These are phyloP conservation scores for Zygoascus tannicola DNA, from an alignment of 805 yeast species.

Conservation along the genomic window DNA sequence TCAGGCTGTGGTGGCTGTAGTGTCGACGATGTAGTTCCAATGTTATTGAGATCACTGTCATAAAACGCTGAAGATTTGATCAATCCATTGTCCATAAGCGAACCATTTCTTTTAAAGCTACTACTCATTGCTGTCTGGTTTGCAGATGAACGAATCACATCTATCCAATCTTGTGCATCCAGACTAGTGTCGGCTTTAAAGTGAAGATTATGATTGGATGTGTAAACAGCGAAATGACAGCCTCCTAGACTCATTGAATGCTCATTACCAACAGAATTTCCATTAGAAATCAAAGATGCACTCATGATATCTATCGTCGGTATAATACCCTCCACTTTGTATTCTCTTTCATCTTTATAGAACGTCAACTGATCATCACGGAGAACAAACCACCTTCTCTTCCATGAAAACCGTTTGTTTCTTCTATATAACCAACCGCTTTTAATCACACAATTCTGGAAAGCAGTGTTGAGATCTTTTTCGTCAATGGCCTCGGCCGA, in stretches of 20 bases:
- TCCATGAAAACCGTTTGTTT: constrained; percentile 23
- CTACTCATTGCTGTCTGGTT: constrained; percentile 11
- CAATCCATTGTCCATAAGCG: too few species aligned
- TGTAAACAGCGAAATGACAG: constrained; percentile 26
- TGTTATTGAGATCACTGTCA: too few species aligned
- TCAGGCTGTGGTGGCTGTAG: not conserved
- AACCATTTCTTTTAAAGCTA: too few species aligned
- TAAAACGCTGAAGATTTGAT: too few species aligned
- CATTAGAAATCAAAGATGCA: constrained; percentile 23
- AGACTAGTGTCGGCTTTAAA: constrained; percentile 20
- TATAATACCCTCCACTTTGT: constrained; percentile 25
- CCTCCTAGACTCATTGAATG: constrained; percentile 3
- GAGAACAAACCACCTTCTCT: constrained; percentile 29
- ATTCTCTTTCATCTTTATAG: constrained; percentile 30
- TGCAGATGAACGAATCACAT: constrained; percentile 19
- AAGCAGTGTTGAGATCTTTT: not conserved
- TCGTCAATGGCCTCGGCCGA: not conserved
- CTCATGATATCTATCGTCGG: constrained; percentile 26
- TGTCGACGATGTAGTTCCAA: too few species aligned
- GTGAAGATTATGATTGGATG: constrained; percentile 24
- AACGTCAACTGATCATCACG: constrained; percentile 25
- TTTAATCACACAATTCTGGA: constrained; percentile 8
- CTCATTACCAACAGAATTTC: not conserved
- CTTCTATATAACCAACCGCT: constrained; percentile 27
- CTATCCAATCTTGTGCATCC: constrained; percentile 27